Evolutionary conservation across 139 green algal genomes (phyloP).

Genomic region (Gonium pectorale): DNA sequence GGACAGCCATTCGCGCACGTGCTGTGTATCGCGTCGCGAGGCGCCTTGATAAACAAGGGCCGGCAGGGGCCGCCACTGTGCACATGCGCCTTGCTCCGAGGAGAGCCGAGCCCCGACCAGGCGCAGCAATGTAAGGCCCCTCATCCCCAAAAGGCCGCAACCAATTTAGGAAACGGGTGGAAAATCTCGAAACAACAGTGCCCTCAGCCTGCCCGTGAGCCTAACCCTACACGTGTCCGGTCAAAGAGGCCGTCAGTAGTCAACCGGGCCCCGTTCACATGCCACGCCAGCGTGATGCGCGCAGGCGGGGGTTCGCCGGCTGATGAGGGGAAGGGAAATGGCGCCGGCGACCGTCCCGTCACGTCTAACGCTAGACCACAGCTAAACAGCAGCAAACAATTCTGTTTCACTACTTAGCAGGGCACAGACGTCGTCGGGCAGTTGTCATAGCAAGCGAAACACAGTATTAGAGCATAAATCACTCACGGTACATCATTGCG

Average conservation of each 20-base stretch:
- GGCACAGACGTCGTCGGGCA: slow-evolving; percentile 28
- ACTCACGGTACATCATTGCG: slow-evolving; percentile 47
- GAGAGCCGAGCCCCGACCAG: too few relatives aligned
- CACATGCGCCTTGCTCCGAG: too few relatives aligned
- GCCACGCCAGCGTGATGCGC: too few relatives aligned
- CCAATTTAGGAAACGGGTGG: slow-evolving; percentile 2
- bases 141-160: too few relatives aligned
- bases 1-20: too few relatives aligned
- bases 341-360: slow-evolving; percentile 19
- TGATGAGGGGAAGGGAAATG: slow-evolving; percentile 10
- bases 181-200: slow-evolving; percentile 40
- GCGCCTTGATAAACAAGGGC: too few relatives aligned
- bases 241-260: slow-evolving; percentile 5
- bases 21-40: too few relatives aligned
- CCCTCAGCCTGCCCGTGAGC: slow-evolving; percentile 35
- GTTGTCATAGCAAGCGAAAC: slow-evolving; percentile 41
- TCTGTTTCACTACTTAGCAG: slow-evolving; percentile 38
- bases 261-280: too few relatives aligned
- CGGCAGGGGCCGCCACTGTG: too few relatives aligned
- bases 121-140: too few relatives aligned
- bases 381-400: slow-evolving; percentile 39
- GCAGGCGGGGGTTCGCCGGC: background rate
- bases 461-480: slow-evolving; percentile 42
- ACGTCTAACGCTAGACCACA: slow-evolving; percentile 30
- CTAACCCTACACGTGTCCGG: slow-evolving; percentile 16